Evolutionary conservation across 2,329 filamentous ascomycete species (phyloP).

Genomic region (Ophiostoma ulmi): DNA sequence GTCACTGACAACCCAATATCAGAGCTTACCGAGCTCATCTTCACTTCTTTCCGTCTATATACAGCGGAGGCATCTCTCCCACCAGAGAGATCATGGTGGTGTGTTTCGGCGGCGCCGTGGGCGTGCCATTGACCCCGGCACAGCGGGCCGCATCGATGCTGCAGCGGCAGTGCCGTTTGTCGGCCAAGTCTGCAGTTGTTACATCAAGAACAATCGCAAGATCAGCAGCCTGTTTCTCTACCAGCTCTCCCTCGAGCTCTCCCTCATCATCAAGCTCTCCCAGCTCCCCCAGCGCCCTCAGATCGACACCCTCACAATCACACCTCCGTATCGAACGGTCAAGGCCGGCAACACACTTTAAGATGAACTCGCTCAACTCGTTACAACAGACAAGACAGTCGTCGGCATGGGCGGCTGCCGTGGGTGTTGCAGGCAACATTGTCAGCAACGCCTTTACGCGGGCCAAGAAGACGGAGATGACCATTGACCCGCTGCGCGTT

Average conservation of each 20-base stretch:
- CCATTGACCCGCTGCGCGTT: conserved; percentile 79
- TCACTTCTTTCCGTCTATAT: not conserved
- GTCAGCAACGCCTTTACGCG: conserved; percentile 62
- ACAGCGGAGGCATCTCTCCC: not conserved
- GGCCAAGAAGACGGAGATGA: conserved; percentile 60
- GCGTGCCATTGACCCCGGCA: conserved; percentile 17
- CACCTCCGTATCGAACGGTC: not conserved
- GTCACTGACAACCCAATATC: not conserved
- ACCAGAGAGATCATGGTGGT: conserved; percentile 15
- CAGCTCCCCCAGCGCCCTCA: not conserved
- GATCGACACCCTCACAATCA: not conserved
- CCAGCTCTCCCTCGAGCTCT: not conserved
- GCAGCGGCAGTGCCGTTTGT: conserved; percentile 2
- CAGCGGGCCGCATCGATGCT: conserved; percentile 16
- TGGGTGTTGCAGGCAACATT: conserved; percentile 64
- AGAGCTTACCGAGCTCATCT: not conserved
- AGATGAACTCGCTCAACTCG: not conserved
- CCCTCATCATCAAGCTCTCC: not conserved
- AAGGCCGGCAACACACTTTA: conserved; percentile 10
- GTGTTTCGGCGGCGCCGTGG: conserved; percentile 15
- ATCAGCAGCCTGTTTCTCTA: not conserved
- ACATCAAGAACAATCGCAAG: not conserved
- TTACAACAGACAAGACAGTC: conserved; percentile 29
- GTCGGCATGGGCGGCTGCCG: conserved; percentile 72
- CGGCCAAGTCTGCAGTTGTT: not conserved